Base-by-base conservation (phyloP, 179 eudicot species). In the Nepenthes alata region DNA sequence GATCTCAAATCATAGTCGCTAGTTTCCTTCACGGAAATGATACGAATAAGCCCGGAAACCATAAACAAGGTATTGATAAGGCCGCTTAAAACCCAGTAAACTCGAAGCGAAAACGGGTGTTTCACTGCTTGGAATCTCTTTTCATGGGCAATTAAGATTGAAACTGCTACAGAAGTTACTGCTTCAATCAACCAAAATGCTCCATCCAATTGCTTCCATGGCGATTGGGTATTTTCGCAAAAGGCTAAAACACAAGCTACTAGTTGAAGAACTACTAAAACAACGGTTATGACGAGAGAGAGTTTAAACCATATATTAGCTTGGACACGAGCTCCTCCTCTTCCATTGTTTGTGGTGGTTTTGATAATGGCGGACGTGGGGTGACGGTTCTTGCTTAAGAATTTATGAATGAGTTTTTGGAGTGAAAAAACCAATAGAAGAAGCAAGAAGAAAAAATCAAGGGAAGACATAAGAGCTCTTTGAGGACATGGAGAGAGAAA, bases 401-500 rank as follows among this genome's bases (percentile, higher is more conserved):
- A 57, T 71, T 80, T 84, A 5, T 70, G 59, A 41, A 68, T 52
- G 44, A 82, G 70, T 58, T 78, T 82, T n/a, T 72, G 78, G 6
- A 81, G 10, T 2, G 81, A 51, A 41, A 83, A 47, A 5, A 60
- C 68, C 11, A 87, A 61, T 69, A 87, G 57, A 4, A 75, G 51
- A 38, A 87, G 57, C 77, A 89, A 67, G 72, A 89, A 78, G 9
- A 87, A 47, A 48, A 72, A 52, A 67, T 89, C 83, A 53, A 83
- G 41, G 35, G 83, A 62, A 57, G 91, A 74, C 11, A 81, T 56
- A 4, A 91, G 57, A 35, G 73, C 73, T 65, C 91, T 76, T 62
- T 89, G 98, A 39, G 96, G 85, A 66, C 98, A 89, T 56, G 98
- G 95, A 37, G 87, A 80, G 35, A 91, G 88, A 68, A 84, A 78